Evolutionary conservation across 345 rosid genomes (phyloP).

Genomic region (Eucalyptus pauciflora): DNA sequence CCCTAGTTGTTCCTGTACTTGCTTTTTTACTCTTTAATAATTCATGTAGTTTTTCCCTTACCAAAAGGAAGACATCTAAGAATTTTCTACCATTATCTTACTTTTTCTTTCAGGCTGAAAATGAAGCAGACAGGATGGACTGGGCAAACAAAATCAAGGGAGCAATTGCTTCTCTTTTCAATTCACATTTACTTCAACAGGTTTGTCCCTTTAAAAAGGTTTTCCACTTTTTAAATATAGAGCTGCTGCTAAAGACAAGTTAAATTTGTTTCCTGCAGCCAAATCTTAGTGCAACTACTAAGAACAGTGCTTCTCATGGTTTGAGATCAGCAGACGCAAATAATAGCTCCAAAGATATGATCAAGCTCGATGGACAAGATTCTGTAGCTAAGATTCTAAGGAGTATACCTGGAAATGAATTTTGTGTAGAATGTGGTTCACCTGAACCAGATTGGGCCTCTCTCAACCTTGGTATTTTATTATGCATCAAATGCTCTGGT

Average conservation of each 20-base stretch:
- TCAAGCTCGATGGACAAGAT: slow-evolving; percentile 16
- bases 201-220: slow-evolving; percentile 13
- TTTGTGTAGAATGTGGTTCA: slow-evolving; percentile 78
- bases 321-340: slow-evolving; percentile 9
- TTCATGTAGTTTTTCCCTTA: background rate
- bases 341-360: slow-evolving; percentile 4
- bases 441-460: slow-evolving; percentile 90
- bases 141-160: slow-evolving; percentile 75
- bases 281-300: slow-evolving; percentile 8
- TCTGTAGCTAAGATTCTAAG: slow-evolving; percentile 34
- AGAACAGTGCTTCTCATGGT: slow-evolving; percentile 19
- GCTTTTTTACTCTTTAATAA: background rate
- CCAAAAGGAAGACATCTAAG: background rate
- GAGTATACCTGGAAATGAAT: slow-evolving; percentile 65
- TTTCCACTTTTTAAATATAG: background rate
- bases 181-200: slow-evolving; percentile 59
- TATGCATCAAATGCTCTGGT: slow-evolving; percentile 89
- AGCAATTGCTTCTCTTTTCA: slow-evolving; percentile 63
- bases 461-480: slow-evolving; percentile 74
- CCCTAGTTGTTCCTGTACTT: background rate
- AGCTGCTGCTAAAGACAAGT: background rate
- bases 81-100: background rate
- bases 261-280: slow-evolving; percentile 26
- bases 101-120: slow-evolving; percentile 56
- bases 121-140: slow-evolving; percentile 72